phyloP scores from a whole-genome alignment of 306 rosid species.

The Lupinus albus region DNA sequence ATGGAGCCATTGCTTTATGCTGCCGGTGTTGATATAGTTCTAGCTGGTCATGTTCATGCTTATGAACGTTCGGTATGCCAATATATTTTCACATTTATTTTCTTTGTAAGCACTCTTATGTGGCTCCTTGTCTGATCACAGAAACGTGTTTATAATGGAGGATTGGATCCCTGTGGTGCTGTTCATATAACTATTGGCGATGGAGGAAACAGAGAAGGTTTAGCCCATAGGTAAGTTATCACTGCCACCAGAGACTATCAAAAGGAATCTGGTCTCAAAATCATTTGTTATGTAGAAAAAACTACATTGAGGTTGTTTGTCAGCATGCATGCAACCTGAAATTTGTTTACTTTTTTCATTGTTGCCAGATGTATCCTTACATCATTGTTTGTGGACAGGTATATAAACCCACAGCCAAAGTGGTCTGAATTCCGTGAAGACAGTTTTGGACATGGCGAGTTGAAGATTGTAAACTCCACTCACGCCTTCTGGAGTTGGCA shows the following conservation, averaged over 20 bases:
- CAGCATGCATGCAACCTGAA: constrained; percentile 26
- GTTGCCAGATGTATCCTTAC: constrained; percentile 23
- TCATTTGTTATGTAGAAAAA: background rate
- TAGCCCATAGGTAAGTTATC: constrained; percentile 68
- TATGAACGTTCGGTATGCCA: constrained; percentile 84
- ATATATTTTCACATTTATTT: constrained; percentile 3
- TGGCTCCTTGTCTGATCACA: constrained; percentile 38
- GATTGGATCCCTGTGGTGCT: constrained; percentile 75
- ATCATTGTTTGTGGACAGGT: constrained; percentile 51
- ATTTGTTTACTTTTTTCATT: background rate
- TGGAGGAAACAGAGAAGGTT: constrained; percentile 96
- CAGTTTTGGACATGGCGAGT: constrained; percentile 95
- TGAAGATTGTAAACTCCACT: constrained; percentile 68
- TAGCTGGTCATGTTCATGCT: constrained; percentile 96
- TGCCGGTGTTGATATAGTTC: constrained; percentile 72
- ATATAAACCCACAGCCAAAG: constrained; percentile 66
- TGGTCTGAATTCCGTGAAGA: constrained; percentile 93
- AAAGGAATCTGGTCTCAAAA: constrained; percentile 20
- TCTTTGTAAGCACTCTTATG: constrained; percentile 18
- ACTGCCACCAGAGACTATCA: constrained; percentile 23
- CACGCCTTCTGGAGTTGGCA: constrained; percentile 98
- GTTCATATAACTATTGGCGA: constrained; percentile 96
- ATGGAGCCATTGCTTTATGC: constrained; percentile 85
- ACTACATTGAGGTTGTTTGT: background rate
- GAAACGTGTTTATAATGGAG: constrained; percentile 78